Conservation (phyloP, 768 basidiomycete species). For the Boletus tylopilopsis region DNA sequence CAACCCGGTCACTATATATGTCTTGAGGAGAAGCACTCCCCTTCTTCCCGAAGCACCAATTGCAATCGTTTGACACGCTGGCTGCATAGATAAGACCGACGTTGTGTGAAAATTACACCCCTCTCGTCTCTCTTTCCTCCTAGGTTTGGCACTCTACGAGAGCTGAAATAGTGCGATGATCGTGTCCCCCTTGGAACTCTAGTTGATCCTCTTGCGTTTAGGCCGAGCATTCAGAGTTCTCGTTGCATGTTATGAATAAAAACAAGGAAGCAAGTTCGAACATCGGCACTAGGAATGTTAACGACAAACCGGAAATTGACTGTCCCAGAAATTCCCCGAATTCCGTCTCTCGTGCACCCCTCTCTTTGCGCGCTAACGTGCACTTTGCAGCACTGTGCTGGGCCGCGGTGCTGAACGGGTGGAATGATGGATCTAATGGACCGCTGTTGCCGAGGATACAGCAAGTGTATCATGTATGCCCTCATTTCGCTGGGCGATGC, state of each 20-base stretch:
- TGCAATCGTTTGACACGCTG: too few relatives aligned
- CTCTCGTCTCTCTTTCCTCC: too few relatives aligned
- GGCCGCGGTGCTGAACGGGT: slow-evolving; percentile 1
- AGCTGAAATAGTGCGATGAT: background rate
- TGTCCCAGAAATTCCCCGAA: background rate
- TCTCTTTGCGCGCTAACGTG: slow-evolving; percentile 3
- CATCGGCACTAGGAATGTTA: background rate
- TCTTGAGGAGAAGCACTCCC: too few relatives aligned
- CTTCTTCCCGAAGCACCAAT: too few relatives aligned
- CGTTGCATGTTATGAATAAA: background rate
- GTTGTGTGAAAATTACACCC: too few relatives aligned
- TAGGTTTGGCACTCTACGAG: background rate
- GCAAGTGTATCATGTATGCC: slow-evolving; percentile 6
- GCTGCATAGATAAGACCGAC: too few relatives aligned
- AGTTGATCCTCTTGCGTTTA: background rate
- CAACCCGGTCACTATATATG: too few relatives aligned
- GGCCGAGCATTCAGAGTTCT: too few relatives aligned
- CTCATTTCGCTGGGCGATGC: background rate
- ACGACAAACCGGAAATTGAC: background rate
- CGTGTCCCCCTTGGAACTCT: too few relatives aligned
- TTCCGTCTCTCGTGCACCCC: background rate
- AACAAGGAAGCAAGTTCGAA: background rate
- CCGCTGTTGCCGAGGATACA: slow-evolving; percentile 10
- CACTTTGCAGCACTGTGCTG: slow-evolving; percentile 9
- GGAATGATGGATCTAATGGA: slow-evolving; percentile 11